Evolutionary conservation across 257 asterid genomes (phyloP).

Genomic region (Solanum bulbocastanum): DNA sequence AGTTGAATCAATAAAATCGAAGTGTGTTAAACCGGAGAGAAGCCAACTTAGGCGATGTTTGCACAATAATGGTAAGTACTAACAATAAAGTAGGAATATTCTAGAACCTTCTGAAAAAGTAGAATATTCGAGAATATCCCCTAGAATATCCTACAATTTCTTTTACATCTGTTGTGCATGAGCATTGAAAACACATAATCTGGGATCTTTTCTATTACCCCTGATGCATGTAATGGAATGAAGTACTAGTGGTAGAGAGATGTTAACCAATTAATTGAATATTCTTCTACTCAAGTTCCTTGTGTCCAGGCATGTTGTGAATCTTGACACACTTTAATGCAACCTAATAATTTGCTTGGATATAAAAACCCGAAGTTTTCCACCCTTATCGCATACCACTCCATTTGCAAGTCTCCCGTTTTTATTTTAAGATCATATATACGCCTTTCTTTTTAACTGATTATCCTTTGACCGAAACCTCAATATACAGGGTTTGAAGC

Average conservation of each 20-base stretch:
- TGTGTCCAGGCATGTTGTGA: neutral
- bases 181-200: neutral
- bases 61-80: neutral
- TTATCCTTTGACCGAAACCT: neutral
- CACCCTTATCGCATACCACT: neutral
- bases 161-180: neutral
- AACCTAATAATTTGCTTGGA: neutral
- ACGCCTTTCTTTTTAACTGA: neutral
- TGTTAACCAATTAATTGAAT: neutral
- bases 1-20: neutral
- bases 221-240: neutral
- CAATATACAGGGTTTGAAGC: conserved; percentile 57
- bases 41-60: neutral
- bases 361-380: neutral
- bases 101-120: neutral
- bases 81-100: neutral
- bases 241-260: neutral
- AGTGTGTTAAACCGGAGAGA: neutral
- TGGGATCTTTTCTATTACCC: neutral
- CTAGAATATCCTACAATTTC: neutral
- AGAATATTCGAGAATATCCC: neutral
- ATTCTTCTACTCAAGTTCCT: neutral
- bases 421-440: neutral
- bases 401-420: neutral
- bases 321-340: neutral